Percentiles rank a stretch among this genome's conserved stretches.
These are phyloP conservation scores for Tricladium varicosporioides DNA, from an alignment of 2,329 filamentous ascomycete genomes.

Conservation along the genomic window DNA sequence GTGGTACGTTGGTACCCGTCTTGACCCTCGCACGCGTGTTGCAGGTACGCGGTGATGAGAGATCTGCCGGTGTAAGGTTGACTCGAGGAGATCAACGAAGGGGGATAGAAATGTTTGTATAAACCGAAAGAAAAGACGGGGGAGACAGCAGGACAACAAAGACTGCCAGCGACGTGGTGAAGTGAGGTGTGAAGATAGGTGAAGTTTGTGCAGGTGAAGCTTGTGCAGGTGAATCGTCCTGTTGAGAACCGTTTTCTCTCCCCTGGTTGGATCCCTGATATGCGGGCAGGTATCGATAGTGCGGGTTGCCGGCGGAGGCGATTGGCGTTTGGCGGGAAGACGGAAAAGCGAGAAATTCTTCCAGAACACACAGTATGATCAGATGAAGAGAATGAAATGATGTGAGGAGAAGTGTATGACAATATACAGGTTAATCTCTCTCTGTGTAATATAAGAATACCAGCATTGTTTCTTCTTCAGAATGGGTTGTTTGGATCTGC, in stretches of 20 bases:
- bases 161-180: neutral
- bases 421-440: neutral
- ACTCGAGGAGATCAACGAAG: neutral
- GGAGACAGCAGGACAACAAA: no score
- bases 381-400: neutral
- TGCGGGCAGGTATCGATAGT: neutral
- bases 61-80: neutral
- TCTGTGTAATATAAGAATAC: neutral
- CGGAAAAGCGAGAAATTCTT: no score
- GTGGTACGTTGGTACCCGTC: neutral
- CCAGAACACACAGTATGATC: neutral
- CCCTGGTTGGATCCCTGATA: neutral
- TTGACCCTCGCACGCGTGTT: slow-evolving; percentile 6
- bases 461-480: neutral
- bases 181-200: neutral
- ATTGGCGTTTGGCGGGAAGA: neutral
- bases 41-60: slow-evolving; percentile 2
- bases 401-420: neutral
- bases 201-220: neutral
- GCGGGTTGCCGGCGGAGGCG: neutral
- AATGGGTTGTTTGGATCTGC: neutral
- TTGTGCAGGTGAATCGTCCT: neutral
- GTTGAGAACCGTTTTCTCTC: neutral
- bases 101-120: no score
- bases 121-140: no score